Percentiles rank a stretch among this genome's conserved stretches.
phyloP scores from a whole-genome alignment of 2,329 filamentous ascomycete species.

The Ophiosphaerella narmari region DNA sequence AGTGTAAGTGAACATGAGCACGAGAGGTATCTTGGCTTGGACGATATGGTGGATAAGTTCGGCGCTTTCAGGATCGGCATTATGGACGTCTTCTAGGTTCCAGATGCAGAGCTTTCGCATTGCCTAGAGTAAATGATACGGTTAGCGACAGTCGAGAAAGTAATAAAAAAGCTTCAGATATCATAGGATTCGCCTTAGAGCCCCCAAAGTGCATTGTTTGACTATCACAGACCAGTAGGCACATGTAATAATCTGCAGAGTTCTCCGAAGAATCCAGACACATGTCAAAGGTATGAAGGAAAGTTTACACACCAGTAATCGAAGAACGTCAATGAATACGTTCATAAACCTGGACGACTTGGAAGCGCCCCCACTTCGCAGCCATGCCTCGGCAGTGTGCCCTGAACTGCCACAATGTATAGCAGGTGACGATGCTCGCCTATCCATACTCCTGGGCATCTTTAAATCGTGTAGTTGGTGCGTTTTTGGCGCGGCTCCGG shows the following conservation, averaged over 20 bases:
- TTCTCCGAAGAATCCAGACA: no score
- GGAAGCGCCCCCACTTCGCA: constrained; percentile 50
- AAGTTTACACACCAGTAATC: constrained; percentile 60
- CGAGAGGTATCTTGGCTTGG: constrained; percentile 75
- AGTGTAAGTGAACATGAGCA: constrained; percentile 64
- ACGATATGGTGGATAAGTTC: constrained; percentile 84
- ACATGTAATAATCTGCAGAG: no score
- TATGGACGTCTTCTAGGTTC: constrained; percentile 87
- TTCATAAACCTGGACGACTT: constrained; percentile 77
- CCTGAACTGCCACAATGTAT: constrained; percentile 43
- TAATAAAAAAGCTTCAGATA: no score
- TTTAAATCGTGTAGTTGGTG: constrained; percentile 31
- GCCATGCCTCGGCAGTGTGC: constrained; percentile 52
- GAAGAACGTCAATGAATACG: constrained; percentile 83
- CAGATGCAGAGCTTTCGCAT: constrained; percentile 86
- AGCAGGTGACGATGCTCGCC: constrained; percentile 40
- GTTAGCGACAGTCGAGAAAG: background rate
- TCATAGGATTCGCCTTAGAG: no score
- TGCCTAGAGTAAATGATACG: constrained; percentile 46
- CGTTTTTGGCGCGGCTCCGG: constrained; percentile 25
- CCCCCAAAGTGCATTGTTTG: no score
- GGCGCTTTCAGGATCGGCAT: constrained; percentile 84
- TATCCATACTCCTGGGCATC: constrained; percentile 14
- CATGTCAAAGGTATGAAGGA: background rate
- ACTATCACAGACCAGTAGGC: no score